Base-by-base conservation (phyloP, 164 flowering plant species). In the Amborella trichopoda region DNA sequence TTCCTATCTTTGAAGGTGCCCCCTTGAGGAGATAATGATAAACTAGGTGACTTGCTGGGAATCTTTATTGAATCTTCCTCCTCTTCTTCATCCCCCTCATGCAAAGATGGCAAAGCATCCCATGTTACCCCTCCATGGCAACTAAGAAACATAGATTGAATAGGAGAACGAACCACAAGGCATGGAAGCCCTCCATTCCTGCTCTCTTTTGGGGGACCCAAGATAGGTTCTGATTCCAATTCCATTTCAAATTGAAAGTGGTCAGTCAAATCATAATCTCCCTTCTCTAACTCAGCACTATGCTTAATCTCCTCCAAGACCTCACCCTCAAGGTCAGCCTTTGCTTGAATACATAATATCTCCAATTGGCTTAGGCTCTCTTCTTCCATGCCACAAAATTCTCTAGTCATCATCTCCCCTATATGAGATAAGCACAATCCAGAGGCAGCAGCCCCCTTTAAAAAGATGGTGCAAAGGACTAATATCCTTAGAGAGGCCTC, bases 381-480 rank as follows among this genome's bases (percentile, higher is more conserved):
- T 47, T 80, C 89, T 28, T 71, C 75, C 6, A 65, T 74, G 1
- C 79, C 70, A 24, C 55, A 33, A 28, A 58, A 72, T 23, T 72
- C 75, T 34, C 94, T 54, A 3, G 78, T 83, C 94, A 84, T 84
- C 84, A 88, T 81, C 26, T 71, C 68, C 1, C 94, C 94, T 22
- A 88, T 81, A 9, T 78, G 78, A 13, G 86, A 71, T 16, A 81
- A 79, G 53, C 76, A 82, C 26, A 84, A 71, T 1, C 94, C 94
- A 3, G 67, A 62, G 20, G 53, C 57, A 4, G 65, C 72, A 8
- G 93, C 93, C 23, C 52, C 45, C 57, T 88, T 76, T 52, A 88
- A 55, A 60, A 88, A 78, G 21, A 81, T 61, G 32, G 94, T 76
- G 69, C 97, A 88, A 1, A 84, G 53, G 1, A 80, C 54, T 4